These are phyloP conservation scores for Cytospora chrysosperma DNA, from an alignment of 2,329 filamentous ascomycete species.

Conservation along the genomic window DNA sequence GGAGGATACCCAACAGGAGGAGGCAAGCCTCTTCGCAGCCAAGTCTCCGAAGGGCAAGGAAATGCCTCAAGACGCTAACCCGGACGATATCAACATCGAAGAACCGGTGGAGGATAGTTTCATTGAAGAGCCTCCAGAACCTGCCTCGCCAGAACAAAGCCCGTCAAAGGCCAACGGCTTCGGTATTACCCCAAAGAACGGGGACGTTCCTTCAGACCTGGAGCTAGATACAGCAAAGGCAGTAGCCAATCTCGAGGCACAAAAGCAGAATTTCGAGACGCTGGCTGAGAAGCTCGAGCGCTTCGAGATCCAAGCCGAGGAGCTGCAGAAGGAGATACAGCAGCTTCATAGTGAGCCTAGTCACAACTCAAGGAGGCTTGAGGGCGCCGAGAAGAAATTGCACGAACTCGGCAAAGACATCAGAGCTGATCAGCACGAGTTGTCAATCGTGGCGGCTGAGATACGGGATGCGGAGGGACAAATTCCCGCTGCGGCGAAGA, in stretches of 20 bases:
- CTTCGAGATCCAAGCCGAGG: constrained; percentile 33
- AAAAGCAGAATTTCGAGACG: constrained; percentile 36
- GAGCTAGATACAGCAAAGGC: constrained; percentile 24
- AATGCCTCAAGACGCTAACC: constrained; percentile 33
- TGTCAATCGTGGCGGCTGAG: constrained; percentile 38
- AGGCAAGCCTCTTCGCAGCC: constrained; percentile 28
- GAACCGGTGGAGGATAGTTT: constrained; percentile 35
- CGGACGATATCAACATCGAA: constrained; percentile 53
- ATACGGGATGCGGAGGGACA: constrained; percentile 36
- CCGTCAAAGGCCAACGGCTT: constrained; percentile 9
- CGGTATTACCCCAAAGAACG: neutral
- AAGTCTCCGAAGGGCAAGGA: constrained; percentile 28
- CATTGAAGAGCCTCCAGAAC: constrained; percentile 20
- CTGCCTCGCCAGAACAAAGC: constrained; percentile 22
- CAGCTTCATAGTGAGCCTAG: constrained; percentile 26
- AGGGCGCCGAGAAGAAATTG: constrained; percentile 33
- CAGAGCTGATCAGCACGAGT: constrained; percentile 35
- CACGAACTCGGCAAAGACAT: constrained; percentile 34
- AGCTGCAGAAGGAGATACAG: constrained; percentile 34
- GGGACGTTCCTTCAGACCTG: neutral
- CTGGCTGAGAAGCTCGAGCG: constrained; percentile 35
- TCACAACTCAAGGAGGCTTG: constrained; percentile 25
- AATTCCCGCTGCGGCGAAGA: constrained; percentile 12
- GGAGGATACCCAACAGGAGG: constrained; percentile 14
- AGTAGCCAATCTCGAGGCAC: constrained; percentile 30